phyloP scores from a whole-genome alignment of 2,329 filamentous ascomycete species.

The Botrytis porri region DNA sequence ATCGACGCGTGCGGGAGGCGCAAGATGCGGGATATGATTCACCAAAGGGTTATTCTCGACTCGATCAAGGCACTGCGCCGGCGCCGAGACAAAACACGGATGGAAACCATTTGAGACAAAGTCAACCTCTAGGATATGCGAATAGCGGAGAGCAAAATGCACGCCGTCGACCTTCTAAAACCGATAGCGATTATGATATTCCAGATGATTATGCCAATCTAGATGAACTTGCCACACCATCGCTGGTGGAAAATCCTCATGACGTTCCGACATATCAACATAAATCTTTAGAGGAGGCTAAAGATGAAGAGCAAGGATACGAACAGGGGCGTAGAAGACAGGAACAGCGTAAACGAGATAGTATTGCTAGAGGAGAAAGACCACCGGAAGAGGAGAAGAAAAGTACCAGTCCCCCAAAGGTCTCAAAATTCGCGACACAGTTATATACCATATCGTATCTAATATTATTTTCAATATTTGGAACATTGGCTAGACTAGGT shows the following conservation, averaged over 20 bases:
- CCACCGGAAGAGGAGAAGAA: conserved; percentile 20
- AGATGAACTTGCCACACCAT: conserved; percentile 44
- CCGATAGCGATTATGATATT: conserved; percentile 25
- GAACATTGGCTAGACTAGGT: conserved; percentile 79
- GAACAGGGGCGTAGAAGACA: conserved; percentile 21
- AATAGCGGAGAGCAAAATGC: neutral
- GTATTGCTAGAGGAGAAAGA: conserved; percentile 12
- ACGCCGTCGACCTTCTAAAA: conserved; percentile 9
- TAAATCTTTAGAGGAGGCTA: conserved; percentile 42
- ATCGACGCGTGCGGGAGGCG: neutral
- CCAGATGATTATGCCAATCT: conserved; percentile 43
- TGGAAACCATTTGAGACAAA: conserved; percentile 38
- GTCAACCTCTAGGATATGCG: conserved; percentile 40
- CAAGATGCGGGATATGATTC: conserved; percentile 37
- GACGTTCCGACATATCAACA: conserved; percentile 41
- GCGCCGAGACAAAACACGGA: conserved; percentile 45
- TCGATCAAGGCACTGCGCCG: conserved; percentile 45
- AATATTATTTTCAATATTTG: conserved; percentile 79
- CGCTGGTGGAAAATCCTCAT: conserved; percentile 46
- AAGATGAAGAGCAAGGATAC: conserved; percentile 26
- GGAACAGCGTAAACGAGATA: conserved; percentile 14
- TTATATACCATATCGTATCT: conserved; percentile 78
- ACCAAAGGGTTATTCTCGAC: conserved; percentile 42
- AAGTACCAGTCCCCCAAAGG: conserved; percentile 25
- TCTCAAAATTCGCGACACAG: conserved; percentile 54